Conservation (phyloP, 208 protist species). For the Porcisia hertigi region DNA sequence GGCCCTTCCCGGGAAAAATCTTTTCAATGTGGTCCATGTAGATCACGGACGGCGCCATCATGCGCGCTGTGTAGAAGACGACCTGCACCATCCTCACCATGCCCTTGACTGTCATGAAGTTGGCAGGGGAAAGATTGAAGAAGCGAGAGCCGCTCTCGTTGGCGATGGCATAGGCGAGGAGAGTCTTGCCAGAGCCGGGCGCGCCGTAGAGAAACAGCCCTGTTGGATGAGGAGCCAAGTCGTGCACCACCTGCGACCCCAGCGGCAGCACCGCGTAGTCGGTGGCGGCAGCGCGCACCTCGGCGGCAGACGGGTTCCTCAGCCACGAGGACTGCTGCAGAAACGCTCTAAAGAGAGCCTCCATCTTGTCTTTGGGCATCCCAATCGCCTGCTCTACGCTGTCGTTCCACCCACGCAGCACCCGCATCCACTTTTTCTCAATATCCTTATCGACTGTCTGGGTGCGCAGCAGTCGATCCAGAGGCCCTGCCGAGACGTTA, state of each 20-base stretch:
- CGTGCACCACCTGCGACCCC: constrained; percentile 90
- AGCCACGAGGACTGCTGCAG: constrained; percentile 59
- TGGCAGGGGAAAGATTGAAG: constrained; percentile 92
- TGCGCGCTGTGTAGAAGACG: constrained; percentile 91
- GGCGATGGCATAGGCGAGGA: constrained; percentile 82
- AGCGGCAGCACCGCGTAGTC: constrained; percentile 90
- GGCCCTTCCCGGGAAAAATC: constrained; percentile 69
- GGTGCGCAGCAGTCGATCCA: constrained; percentile 38
- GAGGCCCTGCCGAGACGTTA: constrained; percentile 58
- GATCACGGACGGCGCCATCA: constrained; percentile 90
- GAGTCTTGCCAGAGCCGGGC: constrained; percentile 89
- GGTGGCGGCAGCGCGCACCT: constrained; percentile 71
- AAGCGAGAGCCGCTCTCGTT: constrained; percentile 89
- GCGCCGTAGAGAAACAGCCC: constrained; percentile 90
- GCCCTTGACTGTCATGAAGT: constrained; percentile 71
- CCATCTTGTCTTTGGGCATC: constrained; percentile 80
- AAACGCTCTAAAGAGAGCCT: constrained; percentile 75
- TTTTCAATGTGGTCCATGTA: constrained; percentile 93
- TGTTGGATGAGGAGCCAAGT: constrained; percentile 67
- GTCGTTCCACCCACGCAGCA: constrained; percentile 80
- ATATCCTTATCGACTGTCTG: constrained; percentile 76
- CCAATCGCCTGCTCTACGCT: constrained; percentile 70
- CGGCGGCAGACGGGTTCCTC: constrained; percentile 73
- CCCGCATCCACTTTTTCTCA: constrained; percentile 86
- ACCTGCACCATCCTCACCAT: constrained; percentile 82